These are phyloP conservation scores for Flaveria trinervia DNA, from an alignment of 129 eudicot genomes.

Conservation along the genomic window DNA sequence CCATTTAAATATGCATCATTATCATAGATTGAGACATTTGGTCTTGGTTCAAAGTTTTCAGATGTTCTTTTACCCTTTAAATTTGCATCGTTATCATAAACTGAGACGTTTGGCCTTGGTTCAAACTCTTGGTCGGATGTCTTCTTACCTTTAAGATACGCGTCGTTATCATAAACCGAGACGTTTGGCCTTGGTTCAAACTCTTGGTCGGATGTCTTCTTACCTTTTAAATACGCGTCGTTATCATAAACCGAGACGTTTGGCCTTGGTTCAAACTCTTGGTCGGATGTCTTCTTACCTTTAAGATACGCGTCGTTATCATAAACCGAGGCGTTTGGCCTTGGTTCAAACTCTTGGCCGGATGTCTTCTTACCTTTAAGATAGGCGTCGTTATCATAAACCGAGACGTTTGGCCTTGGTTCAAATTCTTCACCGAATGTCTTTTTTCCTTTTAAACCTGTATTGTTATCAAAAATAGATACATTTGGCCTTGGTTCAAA, in stretches of 20 bases:
- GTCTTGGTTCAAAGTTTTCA: constrained; percentile 5
- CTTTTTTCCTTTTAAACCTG: not conserved
- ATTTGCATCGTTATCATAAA: not conserved
- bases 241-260: not conserved
- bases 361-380: too few relatives aligned
- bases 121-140: not conserved
- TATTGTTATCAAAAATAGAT: not conserved
- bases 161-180: not conserved
- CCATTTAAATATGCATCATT: not conserved
- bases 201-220: not conserved
- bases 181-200: not conserved
- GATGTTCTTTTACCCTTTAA: not conserved
- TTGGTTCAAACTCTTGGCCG: not conserved
- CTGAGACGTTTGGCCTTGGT: not conserved
- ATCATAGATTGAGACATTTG: not conserved
- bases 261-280: not conserved
- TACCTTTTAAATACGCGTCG: not conserved
- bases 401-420: not conserved
- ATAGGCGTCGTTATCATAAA: accelerated
- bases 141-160: not conserved
- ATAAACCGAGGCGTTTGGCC: not conserved
- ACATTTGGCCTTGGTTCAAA: not conserved
- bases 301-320: too few relatives aligned
- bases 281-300: not conserved
- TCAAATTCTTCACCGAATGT: not conserved